Evolutionary conservation across 2,329 filamentous ascomycete species (phyloP).

Genomic region (Sporothrix pallida): DNA sequence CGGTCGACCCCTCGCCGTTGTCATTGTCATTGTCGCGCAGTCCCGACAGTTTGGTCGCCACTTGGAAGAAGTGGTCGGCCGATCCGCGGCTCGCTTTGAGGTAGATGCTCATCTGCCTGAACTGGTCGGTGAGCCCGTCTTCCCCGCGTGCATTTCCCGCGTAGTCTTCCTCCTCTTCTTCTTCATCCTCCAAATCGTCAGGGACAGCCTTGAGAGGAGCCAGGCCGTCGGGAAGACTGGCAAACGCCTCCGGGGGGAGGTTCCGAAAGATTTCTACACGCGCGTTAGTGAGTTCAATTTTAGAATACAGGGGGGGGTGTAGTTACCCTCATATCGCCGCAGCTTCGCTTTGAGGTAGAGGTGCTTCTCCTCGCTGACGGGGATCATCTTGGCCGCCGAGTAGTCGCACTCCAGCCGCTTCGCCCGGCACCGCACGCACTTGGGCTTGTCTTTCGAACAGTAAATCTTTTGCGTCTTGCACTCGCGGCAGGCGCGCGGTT

Average conservation of each 20-base stretch:
- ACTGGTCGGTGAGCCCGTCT: constrained; percentile 31
- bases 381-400: constrained; percentile 36
- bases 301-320: not conserved
- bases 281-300: not conserved
- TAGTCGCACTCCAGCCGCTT: constrained; percentile 36
- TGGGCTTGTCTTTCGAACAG: constrained; percentile 36
- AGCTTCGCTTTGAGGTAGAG: constrained; percentile 34
- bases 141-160: constrained; percentile 4
- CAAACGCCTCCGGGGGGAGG: constrained; percentile 18
- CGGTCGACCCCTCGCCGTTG: not conserved
- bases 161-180: not conserved
- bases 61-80: constrained; percentile 49
- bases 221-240: not conserved
- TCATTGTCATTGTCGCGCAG: not conserved
- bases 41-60: constrained; percentile 46
- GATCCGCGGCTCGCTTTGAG: constrained; percentile 44
- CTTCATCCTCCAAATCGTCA: not conserved
- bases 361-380: constrained; percentile 36
- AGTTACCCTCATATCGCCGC: constrained; percentile 33
- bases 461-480: constrained; percentile 37
- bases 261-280: constrained; percentile 30
- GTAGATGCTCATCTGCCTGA: constrained; percentile 41
- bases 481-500: constrained; percentile 35
- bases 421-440: constrained; percentile 35
- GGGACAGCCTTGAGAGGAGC: not conserved